Evolutionary conservation across 2,329 filamentous ascomycete species (phyloP), one percentile per base, ranked within the genome.

Genomic region (Chaetothyriales sp.): DNA sequence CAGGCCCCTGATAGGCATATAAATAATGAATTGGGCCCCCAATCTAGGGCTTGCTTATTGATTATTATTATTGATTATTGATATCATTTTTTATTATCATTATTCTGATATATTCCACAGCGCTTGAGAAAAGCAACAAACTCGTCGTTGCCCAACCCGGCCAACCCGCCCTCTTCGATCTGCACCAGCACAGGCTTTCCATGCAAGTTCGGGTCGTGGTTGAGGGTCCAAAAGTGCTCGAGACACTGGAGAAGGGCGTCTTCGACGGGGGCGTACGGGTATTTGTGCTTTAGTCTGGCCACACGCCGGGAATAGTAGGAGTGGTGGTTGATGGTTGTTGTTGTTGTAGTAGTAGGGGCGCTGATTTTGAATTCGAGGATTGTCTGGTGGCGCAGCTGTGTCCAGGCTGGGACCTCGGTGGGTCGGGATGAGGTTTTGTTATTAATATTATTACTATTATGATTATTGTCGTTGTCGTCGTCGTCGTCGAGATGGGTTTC

Each of bases 131-230:
- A 58, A 2, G 48, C 46, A 4, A 55, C 53, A 53, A 60, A 60
- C 26, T 55, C 54, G 2, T 55, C 55, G 9, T 54, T 26, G 1
- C 46, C 51, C 26, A 57, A 20, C 28, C 56, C 54, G 22, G 51
- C 43, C 10, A 61, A 32, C 39, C 56, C 54, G 5, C 59, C 60
- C 18, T 59, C 59, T 42, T 53, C 57, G 2, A 57, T 52, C 46
- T 64, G 59, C 5, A 58, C 62, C 19, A 59, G 56, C 8, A 57
- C 60, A 32, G 60, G 65, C 55, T 61, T 60, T 12, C 55, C 56
- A 22, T 55, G 52, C 1, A 60, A 45, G 32, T 56, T 57, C 47
- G 47, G 39, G 2, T 50, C n/a, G n/a, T 51, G 52, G 10, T 46
- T 36, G 3, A 45, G 28, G 5, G 26, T 19, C 53, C 56, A 59